Base-by-base conservation (phyloP, 1,284 basidiomycete species). In the Cystobasidium pallidum region DNA sequence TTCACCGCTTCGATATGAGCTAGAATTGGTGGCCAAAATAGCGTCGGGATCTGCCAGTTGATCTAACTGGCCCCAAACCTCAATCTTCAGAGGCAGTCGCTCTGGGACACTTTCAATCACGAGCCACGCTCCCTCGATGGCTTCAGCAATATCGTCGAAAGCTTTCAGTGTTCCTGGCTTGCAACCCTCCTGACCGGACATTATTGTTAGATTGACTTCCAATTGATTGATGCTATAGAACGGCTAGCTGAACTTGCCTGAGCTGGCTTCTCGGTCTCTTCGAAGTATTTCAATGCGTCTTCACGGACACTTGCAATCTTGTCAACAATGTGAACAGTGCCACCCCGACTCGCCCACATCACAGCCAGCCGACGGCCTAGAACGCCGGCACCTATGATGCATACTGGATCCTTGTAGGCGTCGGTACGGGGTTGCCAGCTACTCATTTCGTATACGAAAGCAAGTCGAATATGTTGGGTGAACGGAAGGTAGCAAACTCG, bases 1-100 rank as follows among this genome's bases (percentile, higher is more conserved):
- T 83, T 94, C 92, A 24, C 92, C 93, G 61, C 96, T 88, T 76
- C 89, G 91, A 75, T 96, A 94, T 11, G 91, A 93, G 68, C 91
- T 93, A 2, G 94, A 96, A 78, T 97, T 96, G 57, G 89, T 88
- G 0, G 92, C 94, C 24, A 97, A 83, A 63, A 96, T 91, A 3
- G 91, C 86, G 36, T 86, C 84, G 0, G 88, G 87, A 21, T 87
- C 85, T 59, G 94, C 80, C 73, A 88, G 85, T 54, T 84, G 83
- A n/a, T 88, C 86, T 19, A 96, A 85, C 7, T 85, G 83, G 6
- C 84, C 82, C 82, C 96, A 94, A 73, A 96, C 86, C 13, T 84
- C 83, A 75, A 88, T 85, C 82, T 96, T 97, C 54, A 95, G 81
- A 2, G 86, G 79, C 15, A 94, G 82, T 66, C 89, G 88, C 82